Conservation (phyloP, 2,329 filamentous ascomycete genomes). For the Pezizomycotina sp. region DNA sequence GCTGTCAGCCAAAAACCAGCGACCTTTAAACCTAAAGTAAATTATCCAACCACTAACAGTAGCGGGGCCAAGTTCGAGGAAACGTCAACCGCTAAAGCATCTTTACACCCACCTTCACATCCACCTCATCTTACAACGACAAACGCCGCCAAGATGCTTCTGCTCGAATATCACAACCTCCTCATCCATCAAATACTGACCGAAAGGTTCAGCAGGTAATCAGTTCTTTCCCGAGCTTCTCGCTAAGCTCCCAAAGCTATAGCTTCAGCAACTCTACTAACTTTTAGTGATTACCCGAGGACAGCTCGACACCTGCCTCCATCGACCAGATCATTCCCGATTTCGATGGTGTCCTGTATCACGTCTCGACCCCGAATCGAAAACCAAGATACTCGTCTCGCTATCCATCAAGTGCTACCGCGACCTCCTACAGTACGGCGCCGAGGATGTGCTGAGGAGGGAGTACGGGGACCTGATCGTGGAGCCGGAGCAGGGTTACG, state of each 20-base stretch:
- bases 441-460: constrained; percentile 73
- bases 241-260: not conserved
- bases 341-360: constrained; percentile 97
- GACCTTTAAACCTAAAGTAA: no score
- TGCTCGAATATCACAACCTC: constrained; percentile 97
- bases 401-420: constrained; percentile 88
- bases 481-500: constrained; percentile 72
- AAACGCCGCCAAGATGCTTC: constrained; percentile 40
- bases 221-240: constrained; percentile 22
- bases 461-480: constrained; percentile 92
- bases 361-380: constrained; percentile 92
- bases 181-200: constrained; percentile 91
- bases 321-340: constrained; percentile 98
- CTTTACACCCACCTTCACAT: no score
- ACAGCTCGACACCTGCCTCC: constrained; percentile 63
- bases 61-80: no score
- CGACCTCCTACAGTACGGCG: constrained; percentile 85
- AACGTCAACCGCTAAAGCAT: no score
- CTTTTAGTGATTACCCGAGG: constrained; percentile 23
- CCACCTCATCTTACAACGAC: no score
- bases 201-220: constrained; percentile 79
- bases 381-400: constrained; percentile 87
- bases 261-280: constrained; percentile 6
- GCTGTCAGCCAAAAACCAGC: no score
- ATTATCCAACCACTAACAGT: no score